Evolutionary conservation across 1,284 basidiomycete species (phyloP).

Genomic region (Caloboletus firmus): DNA sequence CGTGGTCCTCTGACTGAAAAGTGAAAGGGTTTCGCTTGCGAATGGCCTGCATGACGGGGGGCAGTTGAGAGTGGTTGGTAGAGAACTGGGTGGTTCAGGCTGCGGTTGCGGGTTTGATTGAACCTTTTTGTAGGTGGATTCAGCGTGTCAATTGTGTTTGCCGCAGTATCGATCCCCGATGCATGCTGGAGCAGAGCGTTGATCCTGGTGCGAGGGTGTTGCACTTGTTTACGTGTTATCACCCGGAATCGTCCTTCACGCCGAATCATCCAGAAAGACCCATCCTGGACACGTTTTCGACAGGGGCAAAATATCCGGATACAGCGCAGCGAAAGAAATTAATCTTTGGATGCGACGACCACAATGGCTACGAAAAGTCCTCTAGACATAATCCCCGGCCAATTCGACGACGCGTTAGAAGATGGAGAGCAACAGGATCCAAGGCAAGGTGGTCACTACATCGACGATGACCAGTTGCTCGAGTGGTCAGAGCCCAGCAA

Average conservation of each 20-base stretch:
- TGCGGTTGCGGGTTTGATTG: background rate
- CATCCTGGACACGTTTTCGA: no score
- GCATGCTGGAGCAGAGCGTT: background rate
- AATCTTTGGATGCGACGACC: background rate
- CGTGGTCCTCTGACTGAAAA: conserved; percentile 32
- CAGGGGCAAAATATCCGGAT: conserved; percentile 20
- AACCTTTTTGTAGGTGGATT: conserved; percentile 17
- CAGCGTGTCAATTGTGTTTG: conserved; percentile 5
- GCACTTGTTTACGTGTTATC: conserved; percentile 24
- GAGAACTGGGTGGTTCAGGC: background rate
- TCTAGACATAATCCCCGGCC: conserved; percentile 40
- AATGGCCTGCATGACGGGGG: conserved; percentile 32
- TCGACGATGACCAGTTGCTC: conserved; percentile 47
- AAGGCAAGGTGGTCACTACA: conserved; percentile 43
- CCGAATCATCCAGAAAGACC: no score
- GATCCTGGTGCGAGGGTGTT: conserved; percentile 16
- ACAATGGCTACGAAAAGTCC: conserved; percentile 20
- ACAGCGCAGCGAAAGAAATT: background rate
- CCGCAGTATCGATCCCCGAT: background rate
- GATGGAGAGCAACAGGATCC: conserved; percentile 16
- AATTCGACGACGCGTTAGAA: conserved; percentile 53
- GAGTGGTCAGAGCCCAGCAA: conserved; percentile 43
- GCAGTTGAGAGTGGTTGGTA: background rate
- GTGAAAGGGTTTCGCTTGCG: conserved; percentile 48
- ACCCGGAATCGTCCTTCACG: background rate